Conservation (phyloP, 2,329 filamentous ascomycete species). For the Colletotrichum trifolii region DNA sequence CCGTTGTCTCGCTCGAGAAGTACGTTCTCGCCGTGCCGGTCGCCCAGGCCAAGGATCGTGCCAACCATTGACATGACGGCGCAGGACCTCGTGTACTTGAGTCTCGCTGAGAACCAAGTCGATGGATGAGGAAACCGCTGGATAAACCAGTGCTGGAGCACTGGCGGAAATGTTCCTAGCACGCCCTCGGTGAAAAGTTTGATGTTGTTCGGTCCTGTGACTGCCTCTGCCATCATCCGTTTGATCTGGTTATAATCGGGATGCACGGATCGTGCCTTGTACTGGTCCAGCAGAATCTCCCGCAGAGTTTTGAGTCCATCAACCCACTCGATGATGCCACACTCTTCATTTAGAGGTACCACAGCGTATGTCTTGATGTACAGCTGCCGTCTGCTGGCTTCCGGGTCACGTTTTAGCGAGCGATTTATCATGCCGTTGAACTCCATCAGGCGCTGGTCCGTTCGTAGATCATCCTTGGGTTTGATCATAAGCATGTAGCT, state of each 20-base stretch:
- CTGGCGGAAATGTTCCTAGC: slow-evolving; percentile 77
- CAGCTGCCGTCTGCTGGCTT: slow-evolving; percentile 88
- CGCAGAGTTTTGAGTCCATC: slow-evolving; percentile 94
- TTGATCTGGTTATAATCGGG: slow-evolving; percentile 77
- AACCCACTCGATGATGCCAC: slow-evolving; percentile 98
- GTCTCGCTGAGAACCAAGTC: slow-evolving; percentile 88
- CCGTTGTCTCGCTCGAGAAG: slow-evolving; percentile 94
- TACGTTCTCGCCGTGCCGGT: slow-evolving; percentile 97
- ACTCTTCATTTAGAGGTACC: slow-evolving; percentile 96
- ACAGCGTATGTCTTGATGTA: slow-evolving; percentile 98
- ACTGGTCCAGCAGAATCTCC: slow-evolving; percentile 85
- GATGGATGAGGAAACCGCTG: slow-evolving; percentile 94
- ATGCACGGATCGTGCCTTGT: slow-evolving; percentile 77
- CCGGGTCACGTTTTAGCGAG: slow-evolving; percentile 89
- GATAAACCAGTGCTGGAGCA: slow-evolving; percentile 94
- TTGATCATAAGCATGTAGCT: slow-evolving; percentile 94
- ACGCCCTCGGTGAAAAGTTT: slow-evolving; percentile 77
- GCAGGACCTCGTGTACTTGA: slow-evolving; percentile 91
- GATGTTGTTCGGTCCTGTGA: slow-evolving; percentile 67
- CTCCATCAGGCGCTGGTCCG: slow-evolving; percentile 98
- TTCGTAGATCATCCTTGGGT: slow-evolving; percentile 96
- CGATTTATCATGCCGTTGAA: slow-evolving; percentile 99
- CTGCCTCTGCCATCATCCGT: slow-evolving; percentile 71
- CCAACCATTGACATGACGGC: slow-evolving; percentile 99
- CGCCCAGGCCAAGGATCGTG: slow-evolving; percentile 91